Base-by-base conservation (phyloP, 2,329 filamentous ascomycete genomes). In the Penicillium sp. region DNA sequence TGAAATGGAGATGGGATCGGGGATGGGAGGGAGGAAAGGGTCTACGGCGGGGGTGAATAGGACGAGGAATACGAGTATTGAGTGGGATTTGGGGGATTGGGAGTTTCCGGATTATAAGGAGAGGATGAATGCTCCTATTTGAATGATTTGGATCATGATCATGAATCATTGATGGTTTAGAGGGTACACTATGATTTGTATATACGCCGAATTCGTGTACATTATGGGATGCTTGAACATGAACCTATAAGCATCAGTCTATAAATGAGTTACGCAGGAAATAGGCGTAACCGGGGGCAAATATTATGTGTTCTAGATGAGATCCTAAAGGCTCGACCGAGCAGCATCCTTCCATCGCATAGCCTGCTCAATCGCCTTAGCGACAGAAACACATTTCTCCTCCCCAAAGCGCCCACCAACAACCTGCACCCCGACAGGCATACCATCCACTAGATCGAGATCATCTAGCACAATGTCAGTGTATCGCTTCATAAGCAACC, bases 381-480 rank as follows among this genome's bases (percentile, higher is more conserved):
- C 74, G 6, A 74, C 67, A 22, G 69, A 67, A 49, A 76, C 61
- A 28, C 67, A 70, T 38, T 70, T 75, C 60, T 76, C 73, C 28
- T 76, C 73, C 8, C 71, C 72, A 54, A 72, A 71, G 42, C 70
- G 66, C 0, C 72, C 71, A 0, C 69, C 70, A 2, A 76, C 68
- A 45, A 76, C 63, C 59, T 76, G 74, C 17, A 76, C 58, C 5
- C 73, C 67, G 15, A 76, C 69, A 11, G 74, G 74, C 69, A 75
- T 72, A 25, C 69, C 69, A 28, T 74, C 62, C 2, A 75, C 67
- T 1, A 75, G 51, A 17, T 74, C 54, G 5, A 72, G 58, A 62
- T 75, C 71, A 66, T 74, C 71, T 73, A 49, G 25, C 47, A 11
- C 15, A 11, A 58, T 39, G 4, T 57, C 25, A 12, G 0, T 41